A percentile compares a stretch with the other conserved stretches of the same genome.
Evolutionary conservation across 768 basidiomycete genomes (phyloP).

Genomic region (Solioccasus polychromus): DNA sequence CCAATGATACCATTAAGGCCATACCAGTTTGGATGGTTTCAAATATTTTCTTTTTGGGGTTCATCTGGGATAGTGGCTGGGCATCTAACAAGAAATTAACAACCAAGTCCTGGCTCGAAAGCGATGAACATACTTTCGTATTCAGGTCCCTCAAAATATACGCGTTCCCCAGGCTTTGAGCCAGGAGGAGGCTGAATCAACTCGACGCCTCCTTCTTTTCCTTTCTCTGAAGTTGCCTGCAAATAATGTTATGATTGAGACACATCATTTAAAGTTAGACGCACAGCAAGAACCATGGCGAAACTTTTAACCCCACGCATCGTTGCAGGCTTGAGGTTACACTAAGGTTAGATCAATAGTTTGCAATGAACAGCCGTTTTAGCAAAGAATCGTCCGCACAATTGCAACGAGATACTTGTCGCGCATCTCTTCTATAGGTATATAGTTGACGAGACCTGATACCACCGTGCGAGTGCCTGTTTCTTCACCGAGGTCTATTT

Average conservation of each 20-base stretch:
- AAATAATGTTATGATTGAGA: constrained; percentile 5
- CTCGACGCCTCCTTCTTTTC: constrained; percentile 88
- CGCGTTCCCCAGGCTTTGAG: constrained; percentile 85
- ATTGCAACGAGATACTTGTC: constrained; percentile 82
- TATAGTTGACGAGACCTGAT: constrained; percentile 94
- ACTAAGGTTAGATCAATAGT: constrained; percentile 40
- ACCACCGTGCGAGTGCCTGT: constrained; percentile 94
- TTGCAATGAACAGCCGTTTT: background rate
- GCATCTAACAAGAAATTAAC: constrained; percentile 39
- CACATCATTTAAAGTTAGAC: constrained; percentile 19
- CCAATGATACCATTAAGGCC: constrained; percentile 4
- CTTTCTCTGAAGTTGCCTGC: constrained; percentile 87
- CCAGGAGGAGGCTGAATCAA: constrained; percentile 84
- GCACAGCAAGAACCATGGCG: constrained; percentile 94
- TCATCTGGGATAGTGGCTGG: constrained; percentile 77
- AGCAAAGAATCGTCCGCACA: constrained; percentile 35
- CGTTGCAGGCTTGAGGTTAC: constrained; percentile 91
- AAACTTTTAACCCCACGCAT: constrained; percentile 99
- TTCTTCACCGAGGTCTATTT: constrained; percentile 96
- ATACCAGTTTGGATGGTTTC: constrained; percentile 92
- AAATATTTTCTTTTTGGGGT: constrained; percentile 99
- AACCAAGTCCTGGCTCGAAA: background rate
- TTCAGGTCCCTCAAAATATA: constrained; percentile 92
- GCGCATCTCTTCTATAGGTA: constrained; percentile 91
- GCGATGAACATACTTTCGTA: constrained; percentile 61